Evolutionary conservation across 495 filamentous ascomycete genomes (phyloP), one percentile per base, ranked within the genome.

Genomic region (Aspergillus sclerotiicarbonarius): DNA sequence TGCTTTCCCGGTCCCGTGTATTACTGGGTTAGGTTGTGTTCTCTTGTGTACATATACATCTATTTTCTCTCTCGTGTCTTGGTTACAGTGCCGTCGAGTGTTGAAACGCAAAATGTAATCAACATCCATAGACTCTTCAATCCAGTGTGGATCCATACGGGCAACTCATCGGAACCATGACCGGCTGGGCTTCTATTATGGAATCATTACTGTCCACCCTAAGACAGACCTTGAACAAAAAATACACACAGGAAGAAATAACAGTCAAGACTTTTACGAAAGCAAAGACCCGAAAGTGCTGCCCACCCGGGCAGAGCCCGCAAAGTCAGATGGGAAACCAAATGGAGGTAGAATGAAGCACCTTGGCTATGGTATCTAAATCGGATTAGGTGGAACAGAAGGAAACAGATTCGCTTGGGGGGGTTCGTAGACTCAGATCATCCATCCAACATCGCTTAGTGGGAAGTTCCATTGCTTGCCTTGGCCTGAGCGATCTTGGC

Each of bases 391-490:
- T 52, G 45, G 37, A 25, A 59, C 53, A 33, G 58, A 45, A 53
- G 54, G 31, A 62, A 64, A 60, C 37, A 61, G 51, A 51, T 19
- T 43, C 43, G 50, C 9, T 43, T 46, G 44, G 48, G 43, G 32
- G 43, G 16, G 25, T 30, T 39, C 18, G 29, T 32, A 16, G 46
- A 30, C 6, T 15, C 29, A 25, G 8, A 3, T 32, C 25, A 16
- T 32, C 37, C 37, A 41, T 49, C 31, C 8, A 25, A 8, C 8
- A 8, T 44, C 21, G 32, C 33, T 69, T 72, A 63, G 44, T 68
- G 50, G 32, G 63, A 60, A 52, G 75, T 68, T 59, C 76, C 59
- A 54, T 57, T 62, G 45, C 66, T 43, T n/a, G 70, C 72, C 53
- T 73, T 72, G 13, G 64, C 37, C 49, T 67, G 60, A 16, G 63